phyloP scores from a whole-genome alignment of 208 protist species.

The Leishmania martiniquensis region DNA sequence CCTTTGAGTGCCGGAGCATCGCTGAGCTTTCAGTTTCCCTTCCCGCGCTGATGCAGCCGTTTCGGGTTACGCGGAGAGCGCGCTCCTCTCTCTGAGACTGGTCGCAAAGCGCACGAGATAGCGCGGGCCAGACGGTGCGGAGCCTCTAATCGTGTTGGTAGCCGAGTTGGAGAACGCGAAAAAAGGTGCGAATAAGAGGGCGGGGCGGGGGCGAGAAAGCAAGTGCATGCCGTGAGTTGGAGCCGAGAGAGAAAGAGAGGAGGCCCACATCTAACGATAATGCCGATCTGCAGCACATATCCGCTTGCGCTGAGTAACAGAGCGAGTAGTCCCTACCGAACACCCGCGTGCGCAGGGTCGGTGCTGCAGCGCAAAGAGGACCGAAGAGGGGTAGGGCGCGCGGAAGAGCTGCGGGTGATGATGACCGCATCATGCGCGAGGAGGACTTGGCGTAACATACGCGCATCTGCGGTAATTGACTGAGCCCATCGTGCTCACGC shows the following conservation, averaged over 20 bases:
- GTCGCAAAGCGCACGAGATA: not conserved
- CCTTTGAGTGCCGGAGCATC: slow-evolving; percentile 87
- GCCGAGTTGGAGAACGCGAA: not conserved
- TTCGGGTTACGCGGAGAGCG: not conserved
- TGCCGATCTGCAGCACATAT: not conserved
- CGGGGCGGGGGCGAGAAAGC: not conserved
- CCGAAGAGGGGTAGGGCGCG: not conserved
- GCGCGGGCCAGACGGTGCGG: not conserved
- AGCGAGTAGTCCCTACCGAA: not conserved
- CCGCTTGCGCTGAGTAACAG: not conserved
- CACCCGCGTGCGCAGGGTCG: not conserved
- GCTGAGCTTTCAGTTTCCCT: not conserved
- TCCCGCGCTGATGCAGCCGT: not conserved
- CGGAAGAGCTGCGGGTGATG: not conserved
- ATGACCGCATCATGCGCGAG: not conserved
- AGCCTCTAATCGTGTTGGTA: not conserved
- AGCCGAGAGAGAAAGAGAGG: not conserved
- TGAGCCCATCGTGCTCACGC: not conserved
- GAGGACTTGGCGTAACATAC: not conserved
- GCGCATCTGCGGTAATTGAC: not conserved
- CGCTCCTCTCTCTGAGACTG: not conserved
- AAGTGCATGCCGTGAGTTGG: not conserved
- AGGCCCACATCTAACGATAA: not conserved
- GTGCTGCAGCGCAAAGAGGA: not conserved
- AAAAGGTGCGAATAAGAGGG: not conserved